Evolutionary conservation across 2,329 filamentous ascomycete species (phyloP).

Genomic region (Penicillium nordicum): DNA sequence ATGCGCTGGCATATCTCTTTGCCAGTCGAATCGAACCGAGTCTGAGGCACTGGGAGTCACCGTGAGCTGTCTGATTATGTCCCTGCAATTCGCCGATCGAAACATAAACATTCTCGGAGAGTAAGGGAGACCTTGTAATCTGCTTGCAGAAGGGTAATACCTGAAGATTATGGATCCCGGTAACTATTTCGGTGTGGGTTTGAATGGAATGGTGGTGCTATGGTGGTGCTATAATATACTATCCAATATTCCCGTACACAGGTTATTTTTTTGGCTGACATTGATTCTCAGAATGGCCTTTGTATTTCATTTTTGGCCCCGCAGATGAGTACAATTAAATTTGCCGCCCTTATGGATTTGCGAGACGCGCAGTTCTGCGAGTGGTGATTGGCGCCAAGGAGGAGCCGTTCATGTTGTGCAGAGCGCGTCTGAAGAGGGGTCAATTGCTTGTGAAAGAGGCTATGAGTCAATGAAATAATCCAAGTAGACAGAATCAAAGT

Average conservation of each 20-base stretch:
- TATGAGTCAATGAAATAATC: slow-evolving; percentile 2
- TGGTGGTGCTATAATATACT: neutral
- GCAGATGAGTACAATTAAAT: slow-evolving; percentile 15
- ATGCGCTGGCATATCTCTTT: slow-evolving; percentile 86
- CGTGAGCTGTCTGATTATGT: slow-evolving; percentile 5
- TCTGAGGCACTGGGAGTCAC: slow-evolving; percentile 12
- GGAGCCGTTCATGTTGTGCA: slow-evolving; percentile 29
- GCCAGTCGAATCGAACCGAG: slow-evolving; percentile 57
- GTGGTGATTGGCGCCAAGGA: slow-evolving; percentile 24
- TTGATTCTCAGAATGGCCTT: neutral
- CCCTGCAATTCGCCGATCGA: slow-evolving; percentile 33
- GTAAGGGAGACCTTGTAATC: neutral
- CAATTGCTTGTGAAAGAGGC: neutral
- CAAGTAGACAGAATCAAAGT: neutral
- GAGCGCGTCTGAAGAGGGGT: slow-evolving; percentile 19
- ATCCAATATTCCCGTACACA: neutral
- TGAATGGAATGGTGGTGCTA: neutral
- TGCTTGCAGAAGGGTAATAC: neutral
- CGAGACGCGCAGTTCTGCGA: slow-evolving; percentile 26
- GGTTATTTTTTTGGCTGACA: neutral
- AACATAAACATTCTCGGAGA: slow-evolving; percentile 10
- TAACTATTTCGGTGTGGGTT: neutral
- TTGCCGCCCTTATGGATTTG: slow-evolving; percentile 16
- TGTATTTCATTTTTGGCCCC: slow-evolving; percentile 7
- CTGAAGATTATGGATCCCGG: neutral